These are phyloP conservation scores for Cinchona pubescens DNA, from an alignment of 257 asterid genomes.

Conservation along the genomic window DNA sequence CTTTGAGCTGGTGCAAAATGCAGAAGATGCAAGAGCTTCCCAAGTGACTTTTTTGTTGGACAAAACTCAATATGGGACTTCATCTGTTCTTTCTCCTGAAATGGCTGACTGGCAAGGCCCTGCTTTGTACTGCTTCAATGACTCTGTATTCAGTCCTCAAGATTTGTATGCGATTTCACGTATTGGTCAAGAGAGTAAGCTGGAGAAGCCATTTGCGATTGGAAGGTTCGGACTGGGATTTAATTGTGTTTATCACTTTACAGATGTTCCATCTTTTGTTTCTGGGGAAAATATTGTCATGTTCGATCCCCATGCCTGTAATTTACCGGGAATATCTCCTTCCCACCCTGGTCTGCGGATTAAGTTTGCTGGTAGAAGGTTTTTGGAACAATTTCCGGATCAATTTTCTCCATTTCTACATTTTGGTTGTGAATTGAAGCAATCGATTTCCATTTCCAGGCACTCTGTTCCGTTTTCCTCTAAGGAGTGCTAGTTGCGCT, in stretches of 20 bases:
- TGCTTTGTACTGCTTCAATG: slow-evolving; percentile 91
- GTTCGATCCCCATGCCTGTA: slow-evolving; percentile 96
- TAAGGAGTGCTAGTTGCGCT: slow-evolving; percentile 69
- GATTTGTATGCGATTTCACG: slow-evolving; percentile 96
- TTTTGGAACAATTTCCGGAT: slow-evolving; percentile 92
- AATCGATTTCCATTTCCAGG: slow-evolving; percentile 86
- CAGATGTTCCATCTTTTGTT: slow-evolving; percentile 91
- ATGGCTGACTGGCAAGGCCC: slow-evolving; percentile 99
- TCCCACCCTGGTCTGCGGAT: slow-evolving; percentile 94
- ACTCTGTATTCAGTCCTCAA: slow-evolving; percentile 90
- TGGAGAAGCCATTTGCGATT: slow-evolving; percentile 94
- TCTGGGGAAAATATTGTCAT: slow-evolving; percentile 95
- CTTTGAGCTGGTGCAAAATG: slow-evolving; percentile 93
- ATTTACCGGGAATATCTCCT: slow-evolving; percentile 94
- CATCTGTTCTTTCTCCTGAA: slow-evolving; percentile 95
- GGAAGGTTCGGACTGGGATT: slow-evolving; percentile 99
- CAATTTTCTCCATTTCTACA: slow-evolving; percentile 94
- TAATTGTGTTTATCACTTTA: slow-evolving; percentile 88
- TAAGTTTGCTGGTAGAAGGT: slow-evolving; percentile 67
- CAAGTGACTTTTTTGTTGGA: slow-evolving; percentile 81
- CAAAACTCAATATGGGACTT: slow-evolving; percentile 84
- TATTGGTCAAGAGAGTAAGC: slow-evolving; percentile 95
- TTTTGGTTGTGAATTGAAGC: slow-evolving; percentile 87
- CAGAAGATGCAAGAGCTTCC: slow-evolving; percentile 97
- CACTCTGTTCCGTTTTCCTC: slow-evolving; percentile 93